Evolutionary conservation across 192 early-diverging fungal species (phyloP).

Genomic region (Rhizoclosmatium globosum): DNA sequence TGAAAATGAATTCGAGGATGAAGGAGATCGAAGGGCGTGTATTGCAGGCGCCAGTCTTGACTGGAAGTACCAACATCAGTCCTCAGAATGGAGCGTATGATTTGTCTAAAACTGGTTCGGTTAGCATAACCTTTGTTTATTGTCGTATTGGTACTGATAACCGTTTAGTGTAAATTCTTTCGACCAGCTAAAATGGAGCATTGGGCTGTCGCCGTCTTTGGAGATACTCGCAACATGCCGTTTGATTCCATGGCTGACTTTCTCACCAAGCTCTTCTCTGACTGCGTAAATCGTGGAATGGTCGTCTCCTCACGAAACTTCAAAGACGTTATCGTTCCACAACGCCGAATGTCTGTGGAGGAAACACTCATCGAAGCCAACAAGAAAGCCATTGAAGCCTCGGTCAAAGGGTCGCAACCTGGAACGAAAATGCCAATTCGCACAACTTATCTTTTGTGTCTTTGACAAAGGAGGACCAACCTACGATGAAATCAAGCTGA

Average conservation of each 20-base stretch:
- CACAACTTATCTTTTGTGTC: constrained; percentile 26
- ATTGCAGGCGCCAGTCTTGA: constrained; percentile 36
- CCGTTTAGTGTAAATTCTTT: constrained; percentile 10
- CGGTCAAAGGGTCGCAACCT: not conserved
- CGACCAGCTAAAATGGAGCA: constrained; percentile 11
- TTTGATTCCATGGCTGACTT: constrained; percentile 20
- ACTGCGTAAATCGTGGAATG: constrained; percentile 29
- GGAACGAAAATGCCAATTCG: not conserved
- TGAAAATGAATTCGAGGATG: constrained; percentile 43
- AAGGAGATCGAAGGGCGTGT: constrained; percentile 44
- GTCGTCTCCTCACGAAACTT: constrained; percentile 1
- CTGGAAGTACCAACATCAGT: constrained; percentile 8
- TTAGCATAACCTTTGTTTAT: not conserved
- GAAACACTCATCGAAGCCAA: constrained; percentile 27
- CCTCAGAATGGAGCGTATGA: constrained; percentile 34
- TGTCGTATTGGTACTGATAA: not conserved
- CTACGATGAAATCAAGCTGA: constrained; percentile 84
- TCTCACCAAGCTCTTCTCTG: not conserved
- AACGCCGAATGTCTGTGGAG: not conserved
- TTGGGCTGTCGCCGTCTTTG: constrained; percentile 31
- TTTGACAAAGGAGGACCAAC: constrained; percentile 31
- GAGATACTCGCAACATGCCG: constrained; percentile 24
- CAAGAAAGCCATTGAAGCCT: not conserved
- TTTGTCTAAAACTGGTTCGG: not conserved
- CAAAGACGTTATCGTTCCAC: constrained; percentile 18